A percentile compares a stretch with the other conserved stretches of the same genome.
phyloP scores from a whole-genome alignment of 768 basidiomycete genomes.

The Coprinopsis strossmayeri region DNA sequence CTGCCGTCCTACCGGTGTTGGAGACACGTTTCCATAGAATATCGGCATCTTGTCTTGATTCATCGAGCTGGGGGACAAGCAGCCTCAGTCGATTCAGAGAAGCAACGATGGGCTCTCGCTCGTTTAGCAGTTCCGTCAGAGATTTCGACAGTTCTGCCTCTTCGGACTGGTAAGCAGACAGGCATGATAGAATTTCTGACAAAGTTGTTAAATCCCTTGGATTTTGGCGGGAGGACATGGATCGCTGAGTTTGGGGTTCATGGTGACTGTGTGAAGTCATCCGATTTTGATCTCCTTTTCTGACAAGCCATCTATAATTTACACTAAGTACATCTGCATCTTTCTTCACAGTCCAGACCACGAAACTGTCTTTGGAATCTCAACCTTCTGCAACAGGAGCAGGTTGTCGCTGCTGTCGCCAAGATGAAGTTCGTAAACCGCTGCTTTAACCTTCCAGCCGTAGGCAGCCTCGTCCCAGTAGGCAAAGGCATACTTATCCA shows the following conservation, averaged over 20 bases:
- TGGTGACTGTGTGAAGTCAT: no score
- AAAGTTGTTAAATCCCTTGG: constrained; percentile 50
- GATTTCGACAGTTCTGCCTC: constrained; percentile 72
- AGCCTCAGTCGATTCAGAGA: constrained; percentile 58
- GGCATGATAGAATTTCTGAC: constrained; percentile 65
- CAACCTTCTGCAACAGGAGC: constrained; percentile 18
- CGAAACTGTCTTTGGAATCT: constrained; percentile 16
- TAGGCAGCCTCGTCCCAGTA: constrained; percentile 45
- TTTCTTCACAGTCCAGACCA: constrained; percentile 25
- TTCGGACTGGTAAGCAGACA: constrained; percentile 69
- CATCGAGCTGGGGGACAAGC: constrained; percentile 57
- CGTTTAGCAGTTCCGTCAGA: constrained; percentile 63
- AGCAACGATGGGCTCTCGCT: constrained; percentile 55
- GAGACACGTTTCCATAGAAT: constrained; percentile 53
- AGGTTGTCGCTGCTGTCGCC: constrained; percentile 33
- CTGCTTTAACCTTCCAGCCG: constrained; percentile 45
- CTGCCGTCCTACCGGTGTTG: constrained; percentile 71
- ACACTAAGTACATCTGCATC: background rate
- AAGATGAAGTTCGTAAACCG: constrained; percentile 42
- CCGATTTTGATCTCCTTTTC: background rate
- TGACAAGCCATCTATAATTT: background rate
- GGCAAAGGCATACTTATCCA: constrained; percentile 68
- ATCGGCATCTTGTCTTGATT: constrained; percentile 51
- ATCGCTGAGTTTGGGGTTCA: background rate
- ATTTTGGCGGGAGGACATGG: constrained; percentile 17